Base-by-base conservation (phyloP, 139 green algal species). In the Desmodesmus armatus region DNA sequence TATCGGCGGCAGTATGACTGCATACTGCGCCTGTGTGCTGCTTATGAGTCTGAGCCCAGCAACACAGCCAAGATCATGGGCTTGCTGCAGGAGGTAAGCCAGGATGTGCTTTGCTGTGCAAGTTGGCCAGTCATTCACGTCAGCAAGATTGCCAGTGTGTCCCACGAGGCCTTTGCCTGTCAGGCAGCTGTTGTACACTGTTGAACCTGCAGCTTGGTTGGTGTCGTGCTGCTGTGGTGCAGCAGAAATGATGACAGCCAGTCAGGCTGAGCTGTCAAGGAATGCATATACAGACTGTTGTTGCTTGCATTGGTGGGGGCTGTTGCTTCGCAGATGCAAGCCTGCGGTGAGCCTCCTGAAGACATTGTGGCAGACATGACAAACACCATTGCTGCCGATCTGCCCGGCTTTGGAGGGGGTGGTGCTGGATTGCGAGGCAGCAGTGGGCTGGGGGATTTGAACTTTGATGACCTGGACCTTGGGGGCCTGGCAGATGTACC, bases 251-350 rank as follows among this genome's bases (percentile, higher is more conserved):
- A n/a, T n/a, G n/a, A n/a, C n/a, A n/a, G n/a, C n/a, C n/a, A n/a
- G n/a, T n/a, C n/a, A n/a, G n/a, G n/a, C n/a, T n/a, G n/a, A n/a
- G n/a, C n/a, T n/a, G n/a, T n/a, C n/a, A n/a, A n/a, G n/a, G n/a
- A n/a, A n/a, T n/a, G n/a, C n/a, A n/a, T n/a, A n/a, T 55, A 55
- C 47, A 55, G 47, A 58, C 41, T 43, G 51, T 17, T 53, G 53
- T 29, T 25, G 70, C n/a, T 11, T 51, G 53, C 58, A 2, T 40
- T 82, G 41, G 3, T 83, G 53, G 13, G 11, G n/a, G n/a, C n/a
- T n/a, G n/a, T n/a, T n/a, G n/a, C n/a, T n/a, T n/a, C 60, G 21
- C 92, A 96, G 92, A 97, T 98, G 95, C 95, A 98, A 77, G 89
- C 89, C 19, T 94, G 93, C 71, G 95, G 95, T 33, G 89, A 96